Percentiles rank a stretch among this genome's conserved stretches.
phyloP scores from a whole-genome alignment of 352 stramenopile species.

The Pythium periplocum region DNA sequence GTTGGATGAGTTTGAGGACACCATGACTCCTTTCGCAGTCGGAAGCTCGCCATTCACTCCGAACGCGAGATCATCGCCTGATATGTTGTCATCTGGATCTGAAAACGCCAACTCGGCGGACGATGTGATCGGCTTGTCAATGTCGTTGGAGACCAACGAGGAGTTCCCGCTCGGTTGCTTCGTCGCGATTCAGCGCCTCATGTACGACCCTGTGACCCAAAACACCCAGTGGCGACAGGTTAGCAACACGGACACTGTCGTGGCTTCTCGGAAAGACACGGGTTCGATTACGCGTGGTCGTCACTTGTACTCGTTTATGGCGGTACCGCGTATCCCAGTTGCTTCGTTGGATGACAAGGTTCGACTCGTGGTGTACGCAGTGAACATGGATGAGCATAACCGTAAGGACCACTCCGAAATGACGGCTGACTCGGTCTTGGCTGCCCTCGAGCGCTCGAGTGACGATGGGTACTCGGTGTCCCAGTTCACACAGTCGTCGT shows the following conservation, averaged over 20 bases:
- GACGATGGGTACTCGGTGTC: constrained; percentile 18
- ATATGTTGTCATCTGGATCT: not conserved
- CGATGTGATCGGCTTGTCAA: constrained; percentile 76
- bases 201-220: constrained; percentile 30
- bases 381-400: constrained; percentile 29
- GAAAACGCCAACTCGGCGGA: constrained; percentile 21
- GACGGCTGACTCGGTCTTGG: constrained; percentile 64
- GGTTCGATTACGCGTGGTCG: constrained; percentile 21
- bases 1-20: constrained; percentile 31
- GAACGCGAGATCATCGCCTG: constrained; percentile 13
- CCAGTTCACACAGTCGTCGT: constrained; percentile 7
- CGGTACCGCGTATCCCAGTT: constrained; percentile 72
- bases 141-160: constrained; percentile 80
- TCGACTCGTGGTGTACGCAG: constrained; percentile 70
- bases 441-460: constrained; percentile 55
- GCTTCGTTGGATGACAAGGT: constrained; percentile 52
- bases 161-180: constrained; percentile 70
- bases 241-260: constrained; percentile 78
- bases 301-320: constrained; percentile 78
- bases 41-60: constrained; percentile 21
- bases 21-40: constrained; percentile 33
- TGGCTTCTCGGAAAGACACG: constrained; percentile 50
- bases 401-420: constrained; percentile 57
- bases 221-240: constrained; percentile 62
- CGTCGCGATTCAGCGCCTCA: constrained; percentile 70